Evolutionary conservation across 306 rosid genomes (phyloP).

Genomic region (Sophora flavescens): DNA sequence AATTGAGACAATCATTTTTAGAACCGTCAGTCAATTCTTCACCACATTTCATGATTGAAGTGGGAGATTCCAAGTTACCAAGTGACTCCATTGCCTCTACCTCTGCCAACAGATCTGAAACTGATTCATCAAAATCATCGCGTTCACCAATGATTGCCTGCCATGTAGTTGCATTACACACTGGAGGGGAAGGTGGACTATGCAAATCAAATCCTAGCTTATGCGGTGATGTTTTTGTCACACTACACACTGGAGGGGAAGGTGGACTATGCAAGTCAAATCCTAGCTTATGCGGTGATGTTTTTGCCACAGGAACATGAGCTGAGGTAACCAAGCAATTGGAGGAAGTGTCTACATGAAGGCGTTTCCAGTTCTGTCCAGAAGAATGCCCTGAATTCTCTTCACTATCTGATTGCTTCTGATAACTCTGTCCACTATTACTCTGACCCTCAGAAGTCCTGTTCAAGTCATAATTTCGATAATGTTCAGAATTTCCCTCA

Average conservation of each 20-base stretch:
- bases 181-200: slow-evolving; percentile 62
- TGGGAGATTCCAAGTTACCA: slow-evolving; percentile 81
- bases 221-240: too few relatives aligned
- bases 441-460: slow-evolving; percentile 60
- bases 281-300: slow-evolving; percentile 42
- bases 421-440: slow-evolving; percentile 55
- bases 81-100: slow-evolving; percentile 98
- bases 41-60: slow-evolving; percentile 71
- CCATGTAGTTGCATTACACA: slow-evolving; percentile 71
- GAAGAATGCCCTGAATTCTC: slow-evolving; percentile 79
- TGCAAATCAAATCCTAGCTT: slow-evolving; percentile 52
- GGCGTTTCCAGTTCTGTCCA: slow-evolving; percentile 70
- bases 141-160: slow-evolving; percentile 71
- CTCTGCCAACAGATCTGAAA: slow-evolving; percentile 97
- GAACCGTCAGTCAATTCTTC: slow-evolving; percentile 71
- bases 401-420: slow-evolving; percentile 74
- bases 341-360: slow-evolving; percentile 55
- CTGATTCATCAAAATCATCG: slow-evolving; percentile 87
- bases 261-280: background rate
- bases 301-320: slow-evolving; percentile 53
- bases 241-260: too few relatives aligned
- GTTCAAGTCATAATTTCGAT: slow-evolving; percentile 57
- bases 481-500: slow-evolving; percentile 50
- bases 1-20: slow-evolving; percentile 72
- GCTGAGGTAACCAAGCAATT: slow-evolving; percentile 54